Evolutionary conservation across 169 alveolate genomes (phyloP).

Genomic region (Cryptosporidium andersoni): DNA sequence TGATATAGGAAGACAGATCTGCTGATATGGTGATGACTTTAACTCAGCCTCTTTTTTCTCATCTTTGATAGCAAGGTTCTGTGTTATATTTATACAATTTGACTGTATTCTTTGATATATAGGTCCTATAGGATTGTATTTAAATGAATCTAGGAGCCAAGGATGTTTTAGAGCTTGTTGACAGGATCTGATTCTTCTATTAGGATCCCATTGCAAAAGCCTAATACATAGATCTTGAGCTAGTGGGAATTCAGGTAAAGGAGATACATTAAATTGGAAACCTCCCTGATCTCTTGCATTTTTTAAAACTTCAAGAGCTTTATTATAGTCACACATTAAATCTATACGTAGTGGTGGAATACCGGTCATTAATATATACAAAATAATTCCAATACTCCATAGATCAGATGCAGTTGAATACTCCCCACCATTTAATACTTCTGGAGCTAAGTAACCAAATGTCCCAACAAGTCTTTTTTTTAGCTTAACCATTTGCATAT

Average conservation of each 20-base stretch:
- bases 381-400: slow-evolving; percentile 90
- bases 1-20: too few relatives aligned
- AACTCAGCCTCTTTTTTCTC: background rate
- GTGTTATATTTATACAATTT: background rate
- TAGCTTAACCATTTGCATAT: slow-evolving; percentile 58
- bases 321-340: slow-evolving; percentile 83
- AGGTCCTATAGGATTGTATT: slow-evolving; percentile 68
- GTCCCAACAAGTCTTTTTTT: slow-evolving; percentile 85
- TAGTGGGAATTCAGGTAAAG: slow-evolving; percentile 85
- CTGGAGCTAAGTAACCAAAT: slow-evolving; percentile 83
- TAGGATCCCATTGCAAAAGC: slow-evolving; percentile 83
- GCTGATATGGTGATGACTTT: too few relatives aligned
- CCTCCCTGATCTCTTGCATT: slow-evolving; percentile 79
- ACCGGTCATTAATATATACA: slow-evolving; percentile 89
- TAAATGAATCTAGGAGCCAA: slow-evolving; percentile 79
- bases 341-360: slow-evolving; percentile 90
- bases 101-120: slow-evolving; percentile 8
- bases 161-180: slow-evolving; percentile 87
- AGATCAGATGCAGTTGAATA: slow-evolving; percentile 86
- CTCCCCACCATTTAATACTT: slow-evolving; percentile 83
- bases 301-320: slow-evolving; percentile 81
- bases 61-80: background rate
- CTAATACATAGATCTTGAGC: slow-evolving; percentile 87
- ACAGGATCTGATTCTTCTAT: slow-evolving; percentile 82
- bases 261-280: slow-evolving; percentile 85